Base-by-base conservation (phyloP, 331 rosid genomes). In the Rosa hybrid region DNA sequence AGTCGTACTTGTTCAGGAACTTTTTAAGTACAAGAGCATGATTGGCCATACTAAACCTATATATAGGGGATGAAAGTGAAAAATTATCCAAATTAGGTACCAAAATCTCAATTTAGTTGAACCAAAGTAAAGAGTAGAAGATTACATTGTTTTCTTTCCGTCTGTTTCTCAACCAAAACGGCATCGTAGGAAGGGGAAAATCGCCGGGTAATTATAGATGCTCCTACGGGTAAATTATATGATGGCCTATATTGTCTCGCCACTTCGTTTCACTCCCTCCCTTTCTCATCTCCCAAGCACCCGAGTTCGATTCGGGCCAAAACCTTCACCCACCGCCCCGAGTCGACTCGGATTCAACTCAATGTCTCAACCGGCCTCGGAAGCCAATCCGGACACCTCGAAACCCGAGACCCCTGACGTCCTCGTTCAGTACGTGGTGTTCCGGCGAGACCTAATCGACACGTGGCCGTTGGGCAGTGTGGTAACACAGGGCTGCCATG, bases 381-480 rank as follows among this genome's bases (percentile, higher is more conserved):
- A 45, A 39, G 17, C 84, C 60, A 82, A 75, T 41, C 63, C 84
- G 41, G 90, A 83, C 74, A 3, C 50, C 78, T 48, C 39, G 27
- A 23, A 68, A 62, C 46, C 78, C 16, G 87, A 83, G 45, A 80
- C 65, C 87, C 65, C 81, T 48, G 30, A 91, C 46, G 91, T 85
- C 48, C 64, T 88, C 59, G 88, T 91, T 50, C 98, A 92, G 92
- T 92, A 94, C 83, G 92, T 92, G 83, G 97, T 94, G 86, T 97
- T 94, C 84, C 94, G 97, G 81, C 91, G 97, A 62, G 98, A 94
- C 83, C 90, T 94, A n/a, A 94, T 91, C 67, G 97, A 94, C 73
- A 56, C 84, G 54, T 94, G 97, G 98, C 96, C 96, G 49, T 87
- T 87, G 3, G 98, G 98, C 4, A 92, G 97, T 80, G 89, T 90